phyloP scores from a whole-genome alignment of 495 filamentous ascomycete species.

The Hypoxylon subgilvum region DNA sequence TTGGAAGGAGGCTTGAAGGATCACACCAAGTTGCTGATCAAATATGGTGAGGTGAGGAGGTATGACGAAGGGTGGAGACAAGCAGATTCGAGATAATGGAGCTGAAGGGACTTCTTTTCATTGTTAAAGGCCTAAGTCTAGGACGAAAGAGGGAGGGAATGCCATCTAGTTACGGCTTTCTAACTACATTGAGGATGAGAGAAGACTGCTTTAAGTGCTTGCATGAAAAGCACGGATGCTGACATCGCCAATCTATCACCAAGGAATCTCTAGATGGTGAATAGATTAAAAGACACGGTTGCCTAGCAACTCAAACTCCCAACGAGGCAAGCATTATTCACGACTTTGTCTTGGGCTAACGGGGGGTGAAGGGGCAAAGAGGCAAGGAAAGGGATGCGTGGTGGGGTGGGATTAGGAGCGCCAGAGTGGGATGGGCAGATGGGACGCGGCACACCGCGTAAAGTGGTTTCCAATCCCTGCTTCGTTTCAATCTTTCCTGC shows the following conservation, averaged over 20 bases:
- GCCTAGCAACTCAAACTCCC: conserved; percentile 42
- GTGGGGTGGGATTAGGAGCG: conserved; percentile 26
- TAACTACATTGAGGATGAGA: conserved; percentile 21
- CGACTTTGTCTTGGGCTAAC: conserved; percentile 36
- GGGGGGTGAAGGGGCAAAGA: conserved; percentile 28
- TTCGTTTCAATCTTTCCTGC: conserved; percentile 7
- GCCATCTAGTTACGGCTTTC: conserved; percentile 12
- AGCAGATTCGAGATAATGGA: conserved; percentile 32
- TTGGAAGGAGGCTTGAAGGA: conserved; percentile 31
- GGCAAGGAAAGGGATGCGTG: conserved; percentile 14
- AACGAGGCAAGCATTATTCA: conserved; percentile 28
- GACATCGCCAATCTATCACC: background rate
- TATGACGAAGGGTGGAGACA: conserved; percentile 36
- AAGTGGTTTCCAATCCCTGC: conserved; percentile 44
- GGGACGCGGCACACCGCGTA: conserved; percentile 44
- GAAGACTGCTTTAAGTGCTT: conserved; percentile 45
- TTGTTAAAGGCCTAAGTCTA: conserved; percentile 28
- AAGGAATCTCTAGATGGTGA: conserved; percentile 8
- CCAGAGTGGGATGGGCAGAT: conserved; percentile 42
- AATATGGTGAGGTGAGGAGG: conserved; percentile 34
- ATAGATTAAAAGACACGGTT: conserved; percentile 42
- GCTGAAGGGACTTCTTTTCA: conserved; percentile 23
- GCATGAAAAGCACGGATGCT: conserved; percentile 42
- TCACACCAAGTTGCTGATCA: conserved; percentile 38
- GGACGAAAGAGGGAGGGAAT: conserved; percentile 31